Base-by-base conservation (phyloP, 306 rosid genomes). In the Delonix regia region DNA sequence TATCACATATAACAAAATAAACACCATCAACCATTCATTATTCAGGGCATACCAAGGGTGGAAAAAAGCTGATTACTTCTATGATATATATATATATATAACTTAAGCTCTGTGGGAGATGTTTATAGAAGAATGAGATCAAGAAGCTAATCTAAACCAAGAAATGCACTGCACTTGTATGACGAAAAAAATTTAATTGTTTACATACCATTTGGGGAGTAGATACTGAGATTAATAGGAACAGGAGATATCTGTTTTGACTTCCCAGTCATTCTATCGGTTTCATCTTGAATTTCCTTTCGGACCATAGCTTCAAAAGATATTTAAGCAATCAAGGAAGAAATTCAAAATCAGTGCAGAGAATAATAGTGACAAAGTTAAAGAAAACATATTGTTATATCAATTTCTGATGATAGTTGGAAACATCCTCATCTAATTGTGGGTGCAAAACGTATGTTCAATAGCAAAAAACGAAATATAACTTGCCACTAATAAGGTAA, bases 191-290 rank as follows among this genome's bases (percentile, higher is more conserved):
- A 49, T 42, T 36, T 34, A 9, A 49, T 7, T 45, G 13, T 18
- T 71, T 19, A 55, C 76, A 16, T 79, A 85, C 88, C 98, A 83
- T 89, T 85, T 59, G 92, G 90, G 66, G 98, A 93, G 87, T 83
- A 83, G 65, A 93, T 93, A 59, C 95, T 88, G 69, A 93, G 98
- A 87, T 93, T 93, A 83, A 93, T 93, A 38, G 98, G 93, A 86
- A 89, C 86, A 47, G 90, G 89, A 71, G 98, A 93, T 84, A 93
- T 93, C 79, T 86, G 91, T 44, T 91, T 93, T 78, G 92, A 78
- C 79, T 76, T 87, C 79, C 97, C 95, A 33, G 93, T 89, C 84
- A 91, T 15, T 73, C 89, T 86, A 86, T 91, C 78, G 13, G 98
- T 93, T 85, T 91, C 98, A 57, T 87, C 92, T 86, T 93, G 88